Evolutionary conservation across 192 early-diverging fungal genomes (phyloP), one percentile per base, ranked within the genome.

Genomic region (Entomortierella lignicola): DNA sequence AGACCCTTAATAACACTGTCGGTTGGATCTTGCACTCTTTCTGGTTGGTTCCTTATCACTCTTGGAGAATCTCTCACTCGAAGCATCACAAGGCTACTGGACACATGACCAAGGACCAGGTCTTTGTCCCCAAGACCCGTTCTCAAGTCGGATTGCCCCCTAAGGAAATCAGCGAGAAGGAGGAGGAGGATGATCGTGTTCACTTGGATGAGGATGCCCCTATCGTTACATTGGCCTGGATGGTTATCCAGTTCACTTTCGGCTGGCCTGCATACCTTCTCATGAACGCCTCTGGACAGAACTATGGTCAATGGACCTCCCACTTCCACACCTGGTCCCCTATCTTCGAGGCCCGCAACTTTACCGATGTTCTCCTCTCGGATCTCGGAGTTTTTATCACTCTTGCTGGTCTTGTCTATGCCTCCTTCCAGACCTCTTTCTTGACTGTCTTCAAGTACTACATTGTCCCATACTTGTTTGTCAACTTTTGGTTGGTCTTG

Each of bases 401-500:
- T 34, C 71, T 90, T 8, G 77, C 52, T 13, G 81, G 74, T 21
- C 80, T 96, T n/a, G 81, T 48, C 31, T 89, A 88, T 60, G 83
- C 82, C 47, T 75, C 77, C 54, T 69, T 74, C 65, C 66, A 82
- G 53, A 91, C 82, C 60, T 91, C 91, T 6, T 50, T 86, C 55
- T 63, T 84, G 11, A 72, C 89, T 29, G 92, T 97, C 20, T 48
- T 90, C 55, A 90, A 89, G 75, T 98, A 89, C 89, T 98, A 98
- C 81, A 82, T 93, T 23, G 81, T 95, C n/a, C 97, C 97, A 10
- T 98, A 97, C 82, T 72, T 97, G 47, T 85, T 91, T 74, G 97
- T 97, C 65, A 97, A 97, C 88, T 90, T 92, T 72, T 98, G 96
- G 96, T 88, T 98, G 44, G 96, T 98, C n/a, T 83, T 93, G 61